Conservation (phyloP, 2,329 filamentous ascomycete genomes). For the Hymenoscyphus fructigenus region DNA sequence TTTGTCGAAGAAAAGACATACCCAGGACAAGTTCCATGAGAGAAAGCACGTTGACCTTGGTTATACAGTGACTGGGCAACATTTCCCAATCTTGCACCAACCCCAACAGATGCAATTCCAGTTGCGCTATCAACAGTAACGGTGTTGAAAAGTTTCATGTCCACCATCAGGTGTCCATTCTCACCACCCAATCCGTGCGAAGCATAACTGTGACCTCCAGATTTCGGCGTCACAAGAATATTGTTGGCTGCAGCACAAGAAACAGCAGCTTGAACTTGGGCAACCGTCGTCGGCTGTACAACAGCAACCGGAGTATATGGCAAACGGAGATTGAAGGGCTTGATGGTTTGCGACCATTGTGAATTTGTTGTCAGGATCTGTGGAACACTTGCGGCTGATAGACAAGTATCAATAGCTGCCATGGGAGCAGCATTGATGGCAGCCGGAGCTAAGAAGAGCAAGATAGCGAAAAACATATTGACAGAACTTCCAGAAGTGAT, state of each 20-base stretch:
- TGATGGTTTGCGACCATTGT: constrained; percentile 16
- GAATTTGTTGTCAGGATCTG: constrained; percentile 17
- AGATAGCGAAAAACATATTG: constrained; percentile 11
- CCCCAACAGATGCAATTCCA: constrained; percentile 37
- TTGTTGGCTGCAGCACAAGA: constrained; percentile 43
- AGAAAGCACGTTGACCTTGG: constrained; percentile 39
- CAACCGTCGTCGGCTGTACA: constrained; percentile 16
- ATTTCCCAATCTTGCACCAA: constrained; percentile 45
- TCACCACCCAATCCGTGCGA: constrained; percentile 47
- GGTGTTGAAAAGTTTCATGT: constrained; percentile 51
- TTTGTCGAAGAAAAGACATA: constrained; percentile 3
- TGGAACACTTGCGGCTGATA: constrained; percentile 20
- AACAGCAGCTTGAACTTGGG: constrained; percentile 45
- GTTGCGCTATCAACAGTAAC: constrained; percentile 49
- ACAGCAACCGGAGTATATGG: constrained; percentile 21
- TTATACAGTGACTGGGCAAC: constrained; percentile 41
- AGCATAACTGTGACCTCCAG: constrained; percentile 55
- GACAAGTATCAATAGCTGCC: constrained; percentile 18
- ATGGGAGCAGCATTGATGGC: constrained; percentile 8
- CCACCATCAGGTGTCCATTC: constrained; percentile 53
- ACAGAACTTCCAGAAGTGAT: background rate
- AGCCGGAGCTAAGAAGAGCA: constrained; percentile 12
- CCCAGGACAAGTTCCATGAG: constrained; percentile 46
- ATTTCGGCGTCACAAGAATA: constrained; percentile 49
- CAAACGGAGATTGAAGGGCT: constrained; percentile 26